Percentiles rank a stretch among this genome's conserved stretches.
Conservation (phyloP, 139 green algal species). For the Volvox reticuliferus region DNA sequence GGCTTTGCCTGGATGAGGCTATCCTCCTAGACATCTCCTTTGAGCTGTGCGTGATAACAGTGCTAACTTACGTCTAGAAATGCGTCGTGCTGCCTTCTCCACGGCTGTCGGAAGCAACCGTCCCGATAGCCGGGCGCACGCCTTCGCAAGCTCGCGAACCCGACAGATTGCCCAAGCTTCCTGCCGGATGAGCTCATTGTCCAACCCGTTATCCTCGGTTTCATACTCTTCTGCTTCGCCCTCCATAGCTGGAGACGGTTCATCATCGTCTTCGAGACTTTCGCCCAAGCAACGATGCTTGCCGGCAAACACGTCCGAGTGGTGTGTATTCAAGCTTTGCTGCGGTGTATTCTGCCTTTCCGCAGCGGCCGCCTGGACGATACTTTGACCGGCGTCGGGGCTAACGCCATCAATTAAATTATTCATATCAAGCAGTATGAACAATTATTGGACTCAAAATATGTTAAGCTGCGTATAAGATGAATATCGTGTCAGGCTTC, state of each 20-base stretch:
- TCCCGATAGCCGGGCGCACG: constrained; percentile 18
- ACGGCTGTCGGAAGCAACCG: not conserved
- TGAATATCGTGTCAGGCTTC: too few relatives aligned
- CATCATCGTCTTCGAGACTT: constrained; percentile 1
- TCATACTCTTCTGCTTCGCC: not conserved
- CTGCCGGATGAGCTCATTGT: not conserved
- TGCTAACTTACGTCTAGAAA: constrained; percentile 10
- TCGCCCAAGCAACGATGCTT: not conserved
- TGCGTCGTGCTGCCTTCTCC: not conserved
- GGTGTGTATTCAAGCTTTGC: not conserved
- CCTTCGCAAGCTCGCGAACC: constrained; percentile 11
- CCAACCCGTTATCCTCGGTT: not conserved
- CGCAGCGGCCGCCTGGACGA: not conserved
- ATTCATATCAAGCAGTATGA: not conserved
- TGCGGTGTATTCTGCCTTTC: not conserved
- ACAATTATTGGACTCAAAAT: too few relatives aligned
- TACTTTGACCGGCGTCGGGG: not conserved
- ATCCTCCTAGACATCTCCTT: too few relatives aligned
- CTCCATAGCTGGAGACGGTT: not conserved
- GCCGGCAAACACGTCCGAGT: not conserved
- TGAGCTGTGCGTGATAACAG: too few relatives aligned
- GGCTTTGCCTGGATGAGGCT: too few relatives aligned
- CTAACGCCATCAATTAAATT: not conserved
- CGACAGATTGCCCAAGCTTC: not conserved
- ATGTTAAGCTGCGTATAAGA: too few relatives aligned